Base-by-base conservation (phyloP, 2,329 filamentous ascomycete species). In the Aspergillus ochraceus region DNA sequence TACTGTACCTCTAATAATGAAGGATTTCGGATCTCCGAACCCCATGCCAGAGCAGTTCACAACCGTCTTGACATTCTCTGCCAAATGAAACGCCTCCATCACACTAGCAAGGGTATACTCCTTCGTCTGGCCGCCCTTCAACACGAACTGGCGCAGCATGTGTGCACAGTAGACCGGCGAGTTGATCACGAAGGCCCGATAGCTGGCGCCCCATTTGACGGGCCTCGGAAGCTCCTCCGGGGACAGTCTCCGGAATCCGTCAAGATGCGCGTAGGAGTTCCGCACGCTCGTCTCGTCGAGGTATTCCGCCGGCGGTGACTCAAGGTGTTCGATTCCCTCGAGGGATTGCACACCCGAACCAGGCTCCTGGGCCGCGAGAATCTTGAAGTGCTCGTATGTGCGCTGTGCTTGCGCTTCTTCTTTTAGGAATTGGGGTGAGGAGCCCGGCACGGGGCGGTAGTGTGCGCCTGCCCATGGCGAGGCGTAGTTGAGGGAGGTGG, bases 381-480 rank as follows among this genome's bases (percentile, higher is more conserved):
- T 60, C 55, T 76, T 75, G 65, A 81, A 74, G 24, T 69, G 67
- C 1, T 73, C 58, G 50, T 75, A 79, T 1, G 80, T 80, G 19
- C 69, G 68, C 14, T 68, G 64, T 3, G 74, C 77, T 66, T 79
- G 74, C 14, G 63, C 42, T 29, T 71, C 70, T 66, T 81, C 77
- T 6, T 69, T 63, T 42, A 70, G 55, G 30, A 70, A 60, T 64
- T 79, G 74, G 26, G 78, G 64, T 1, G 72, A 71, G 22, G 70
- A 66, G 8, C 73, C 75, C 1, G 78, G 79, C 3, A 80, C 74
- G 0, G 80, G 79, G 1, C 80, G 76, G 62, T 79, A 81, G 66
- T 82, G 80, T 1, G 78, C 80, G 24, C 79, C 79, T 1, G 79
- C 79, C 75, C 77, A 80, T 30, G 76, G 76, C 2, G 78, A 80